Evolutionary conservation across 192 early-diverging fungal genomes (phyloP), one percentile per base, ranked within the genome.

Genomic region (Endogone sp.): DNA sequence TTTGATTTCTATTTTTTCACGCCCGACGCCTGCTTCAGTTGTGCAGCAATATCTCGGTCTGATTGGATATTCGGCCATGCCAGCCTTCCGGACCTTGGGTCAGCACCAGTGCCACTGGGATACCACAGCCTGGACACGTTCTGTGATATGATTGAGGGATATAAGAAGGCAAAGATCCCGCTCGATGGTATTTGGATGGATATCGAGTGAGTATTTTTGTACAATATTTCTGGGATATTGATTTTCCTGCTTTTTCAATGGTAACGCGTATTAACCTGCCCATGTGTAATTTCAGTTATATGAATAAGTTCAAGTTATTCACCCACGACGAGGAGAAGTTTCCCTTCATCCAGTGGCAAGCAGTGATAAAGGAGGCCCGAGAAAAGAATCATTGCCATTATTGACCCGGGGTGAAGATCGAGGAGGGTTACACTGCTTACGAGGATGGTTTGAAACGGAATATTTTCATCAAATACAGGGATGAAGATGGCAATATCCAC

Each of bases 91-190:
- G 88, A 73, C 86, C 21, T 72, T 90, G 25, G 88, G 88, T 0
- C 80, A 80, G 59, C 88, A 90, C 65, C 85, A 90, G 70, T 90
- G 84, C 55, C 79, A 86, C 59, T 90, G 79, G 65, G 88, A 86
- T 24, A 90, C 69, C 56, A 65, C 11, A 81, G 82, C 28, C 69
- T 87, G 22, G 71, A 77, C 37, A 74, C 77, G 63, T 79, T 87
- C 26, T 73, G 83, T 57, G 56, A 76, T 0, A 79, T 85, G 9
- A 81, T 90, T n/a, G 60, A 75, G 9, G 75, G 75, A 25, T 85
- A 90, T 70, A 68, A 75, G 23, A 63, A 85, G 16, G 82, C 79
- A 22, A 63, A 75, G 8, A 78, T 90, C 29, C 88, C 88, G 2
- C 68, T 90, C 37, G 88, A 90, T 55, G 84, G 71, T 3, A 76